phyloP scores from a whole-genome alignment of 2,329 filamentous ascomycete genomes.

The Calonectria leucothoes region DNA sequence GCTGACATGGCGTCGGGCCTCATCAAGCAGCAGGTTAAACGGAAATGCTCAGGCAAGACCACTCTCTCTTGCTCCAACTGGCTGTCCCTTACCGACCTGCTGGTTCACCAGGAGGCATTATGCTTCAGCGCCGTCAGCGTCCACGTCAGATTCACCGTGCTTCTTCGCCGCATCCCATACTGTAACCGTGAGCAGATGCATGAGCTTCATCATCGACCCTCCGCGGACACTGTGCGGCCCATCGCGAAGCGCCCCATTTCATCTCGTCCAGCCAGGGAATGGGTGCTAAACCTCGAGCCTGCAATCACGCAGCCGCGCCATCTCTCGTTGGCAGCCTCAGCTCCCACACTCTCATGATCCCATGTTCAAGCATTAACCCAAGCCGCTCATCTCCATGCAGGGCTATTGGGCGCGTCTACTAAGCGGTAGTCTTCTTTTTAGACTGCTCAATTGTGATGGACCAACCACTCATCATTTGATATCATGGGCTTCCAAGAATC shows the following conservation, averaged over 20 bases:
- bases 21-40: background rate
- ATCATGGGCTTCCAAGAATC: background rate
- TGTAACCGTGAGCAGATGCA: background rate
- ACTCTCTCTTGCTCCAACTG: constrained; percentile 2
- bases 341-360: background rate
- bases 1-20: constrained; percentile 17
- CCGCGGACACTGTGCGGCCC: constrained; percentile 25
- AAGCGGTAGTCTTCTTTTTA: background rate
- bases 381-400: constrained; percentile 13
- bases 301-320: background rate
- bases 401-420: background rate
- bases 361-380: background rate
- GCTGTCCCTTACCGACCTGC: constrained; percentile 13
- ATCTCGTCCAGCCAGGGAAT: background rate
- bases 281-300: background rate
- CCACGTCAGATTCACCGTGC: constrained; percentile 12
- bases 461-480: background rate
- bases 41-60: constrained; percentile 1
- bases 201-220: background rate
- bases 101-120: constrained; percentile 6
- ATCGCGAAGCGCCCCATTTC: constrained; percentile 13
- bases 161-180: background rate
- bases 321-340: constrained; percentile 12
- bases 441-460: background rate
- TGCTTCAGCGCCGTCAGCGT: background rate